Conservation (phyloP, 768 basidiomycete genomes). For the Hygrocybe punicea region DNA sequence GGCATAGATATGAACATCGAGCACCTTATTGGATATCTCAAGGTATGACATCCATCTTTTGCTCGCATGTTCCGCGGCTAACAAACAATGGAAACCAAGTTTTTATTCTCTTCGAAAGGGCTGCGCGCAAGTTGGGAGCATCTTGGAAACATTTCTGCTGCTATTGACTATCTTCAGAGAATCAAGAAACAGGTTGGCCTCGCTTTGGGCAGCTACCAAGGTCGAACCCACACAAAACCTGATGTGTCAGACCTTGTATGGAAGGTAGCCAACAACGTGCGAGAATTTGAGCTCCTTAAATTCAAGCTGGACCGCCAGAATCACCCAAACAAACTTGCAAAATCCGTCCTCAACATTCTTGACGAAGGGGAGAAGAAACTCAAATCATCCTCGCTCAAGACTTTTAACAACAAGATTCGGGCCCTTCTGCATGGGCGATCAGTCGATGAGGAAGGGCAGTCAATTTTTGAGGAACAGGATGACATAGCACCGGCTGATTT, state of each 20-base stretch:
- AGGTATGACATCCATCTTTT: slow-evolving; percentile 19
- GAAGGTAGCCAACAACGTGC: slow-evolving; percentile 4
- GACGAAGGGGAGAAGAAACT: neutral
- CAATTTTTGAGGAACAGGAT: neutral
- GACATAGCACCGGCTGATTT: neutral
- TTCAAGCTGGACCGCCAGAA: neutral
- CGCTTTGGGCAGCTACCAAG: slow-evolving; percentile 24
- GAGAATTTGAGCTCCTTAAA: neutral
- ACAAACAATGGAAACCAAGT: neutral
- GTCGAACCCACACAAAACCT: slow-evolving; percentile 23
- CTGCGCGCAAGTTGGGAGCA: slow-evolving; percentile 31
- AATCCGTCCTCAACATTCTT: neutral
- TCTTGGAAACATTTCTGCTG: slow-evolving; percentile 32
- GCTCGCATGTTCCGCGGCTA: neutral
- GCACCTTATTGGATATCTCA: slow-evolving; percentile 34
- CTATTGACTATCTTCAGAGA: slow-evolving; percentile 26
- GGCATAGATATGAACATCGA: slow-evolving; percentile 38
- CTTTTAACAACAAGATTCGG: slow-evolving; percentile 5
- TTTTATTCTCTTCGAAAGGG: slow-evolving; percentile 28
- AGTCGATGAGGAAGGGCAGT: neutral
- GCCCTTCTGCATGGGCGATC: neutral
- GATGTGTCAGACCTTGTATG: slow-evolving; percentile 4
- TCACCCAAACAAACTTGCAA: neutral
- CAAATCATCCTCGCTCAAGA: slow-evolving; percentile 1
- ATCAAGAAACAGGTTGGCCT: slow-evolving; percentile 28